Evolutionary conservation across 352 stramenopile genomes (phyloP).

Genomic region (Globisporangium acanthophoron): DNA sequence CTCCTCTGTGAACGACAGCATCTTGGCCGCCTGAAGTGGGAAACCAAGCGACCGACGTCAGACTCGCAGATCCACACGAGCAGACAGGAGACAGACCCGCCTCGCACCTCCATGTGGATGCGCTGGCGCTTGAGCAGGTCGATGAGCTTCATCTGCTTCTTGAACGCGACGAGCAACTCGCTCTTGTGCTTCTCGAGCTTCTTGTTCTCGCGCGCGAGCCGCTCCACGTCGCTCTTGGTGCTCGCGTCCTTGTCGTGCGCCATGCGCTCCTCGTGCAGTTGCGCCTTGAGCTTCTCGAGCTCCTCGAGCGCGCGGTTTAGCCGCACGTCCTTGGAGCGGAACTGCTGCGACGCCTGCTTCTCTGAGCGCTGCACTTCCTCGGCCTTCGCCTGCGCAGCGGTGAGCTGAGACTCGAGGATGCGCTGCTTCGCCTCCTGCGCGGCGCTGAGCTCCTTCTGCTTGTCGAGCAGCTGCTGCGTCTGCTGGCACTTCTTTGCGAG

Average conservation of each 20-base stretch:
- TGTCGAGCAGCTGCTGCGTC: slow-evolving; percentile 63
- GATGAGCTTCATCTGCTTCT: slow-evolving; percentile 86
- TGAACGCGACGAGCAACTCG: slow-evolving; percentile 70
- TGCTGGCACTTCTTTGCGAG: slow-evolving; percentile 60
- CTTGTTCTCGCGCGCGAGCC: slow-evolving; percentile 61
- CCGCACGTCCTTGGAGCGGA: slow-evolving; percentile 74
- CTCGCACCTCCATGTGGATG: slow-evolving; percentile 75
- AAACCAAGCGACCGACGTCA: not conserved
- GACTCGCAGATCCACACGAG: not conserved
- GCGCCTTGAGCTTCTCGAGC: slow-evolving; percentile 61
- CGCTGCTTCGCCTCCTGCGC: slow-evolving; percentile 69
- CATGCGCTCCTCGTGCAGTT: slow-evolving; percentile 53
- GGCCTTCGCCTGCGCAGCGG: slow-evolving; percentile 33
- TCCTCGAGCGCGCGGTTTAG: slow-evolving; percentile 75
- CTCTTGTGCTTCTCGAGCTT: slow-evolving; percentile 82
- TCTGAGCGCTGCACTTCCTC: slow-evolving; percentile 55
- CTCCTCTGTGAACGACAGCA: slow-evolving; percentile 82
- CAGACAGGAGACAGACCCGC: not conserved
- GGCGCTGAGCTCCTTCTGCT: slow-evolving; percentile 69
- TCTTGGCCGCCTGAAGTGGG: slow-evolving; percentile 58
- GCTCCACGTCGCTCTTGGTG: slow-evolving; percentile 50
- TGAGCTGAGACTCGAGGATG: slow-evolving; percentile 62
- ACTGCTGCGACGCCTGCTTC: slow-evolving; percentile 60
- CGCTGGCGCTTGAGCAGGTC: slow-evolving; percentile 81
- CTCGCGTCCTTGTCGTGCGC: slow-evolving; percentile 42